These are phyloP conservation scores for Mycena pura DNA, from an alignment of 768 basidiomycete species.

Conservation along the genomic window DNA sequence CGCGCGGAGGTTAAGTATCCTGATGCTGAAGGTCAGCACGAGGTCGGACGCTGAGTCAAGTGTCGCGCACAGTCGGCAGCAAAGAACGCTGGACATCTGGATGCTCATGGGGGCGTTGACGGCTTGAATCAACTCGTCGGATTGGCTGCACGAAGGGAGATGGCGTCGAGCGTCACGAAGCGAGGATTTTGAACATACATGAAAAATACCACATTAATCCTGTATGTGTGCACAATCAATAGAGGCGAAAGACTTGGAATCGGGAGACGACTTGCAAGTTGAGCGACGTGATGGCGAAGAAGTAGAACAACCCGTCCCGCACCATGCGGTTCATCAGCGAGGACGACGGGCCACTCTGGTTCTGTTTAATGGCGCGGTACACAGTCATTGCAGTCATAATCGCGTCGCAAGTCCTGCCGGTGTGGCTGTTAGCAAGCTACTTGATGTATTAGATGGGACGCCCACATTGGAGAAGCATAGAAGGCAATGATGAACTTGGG, in stretches of 20 bases:
- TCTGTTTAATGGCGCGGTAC: constrained; percentile 13
- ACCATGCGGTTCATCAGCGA: constrained; percentile 24
- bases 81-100: constrained; percentile 25
- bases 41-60: neutral
- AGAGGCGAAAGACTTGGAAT: neutral
- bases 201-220: constrained; percentile 26
- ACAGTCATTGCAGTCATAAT: constrained; percentile 24
- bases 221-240: neutral
- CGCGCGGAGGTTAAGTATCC: constrained; percentile 21
- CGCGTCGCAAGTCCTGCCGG: constrained; percentile 18
- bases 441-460: too few species aligned
- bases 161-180: neutral
- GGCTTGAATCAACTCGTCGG: constrained; percentile 17
- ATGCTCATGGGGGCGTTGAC: constrained; percentile 28
- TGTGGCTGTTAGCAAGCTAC: too few species aligned
- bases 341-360: constrained; percentile 1
- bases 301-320: constrained; percentile 23
- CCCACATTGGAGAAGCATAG: constrained; percentile 25
- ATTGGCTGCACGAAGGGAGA: neutral
- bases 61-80: constrained; percentile 19
- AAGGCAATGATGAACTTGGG: constrained; percentile 28
- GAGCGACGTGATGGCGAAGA: constrained; percentile 21
- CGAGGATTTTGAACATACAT: too few species aligned
- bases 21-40: neutral
- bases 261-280: constrained; percentile 15